Conservation (phyloP, 768 basidiomycete species). For the Holtermannia corniformis region DNA sequence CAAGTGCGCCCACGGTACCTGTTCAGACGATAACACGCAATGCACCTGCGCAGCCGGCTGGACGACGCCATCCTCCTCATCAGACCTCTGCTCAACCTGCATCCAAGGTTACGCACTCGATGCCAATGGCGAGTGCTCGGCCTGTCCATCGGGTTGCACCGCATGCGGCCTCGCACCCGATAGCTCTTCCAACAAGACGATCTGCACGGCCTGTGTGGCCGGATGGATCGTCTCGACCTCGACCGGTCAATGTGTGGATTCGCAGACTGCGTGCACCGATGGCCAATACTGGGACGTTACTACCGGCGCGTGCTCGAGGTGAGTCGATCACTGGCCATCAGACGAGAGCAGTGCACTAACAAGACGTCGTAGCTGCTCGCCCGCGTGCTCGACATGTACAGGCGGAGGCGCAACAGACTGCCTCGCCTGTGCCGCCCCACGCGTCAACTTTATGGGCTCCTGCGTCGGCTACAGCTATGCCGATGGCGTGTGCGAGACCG, state of each 20-base stretch:
- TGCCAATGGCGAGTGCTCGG: constrained; percentile 20
- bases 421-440: constrained; percentile 29
- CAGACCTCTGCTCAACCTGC: constrained; percentile 29
- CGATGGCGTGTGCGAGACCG: constrained; percentile 32
- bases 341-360: background rate
- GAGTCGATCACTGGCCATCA: constrained; percentile 3
- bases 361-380: constrained; percentile 33
- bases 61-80: constrained; percentile 5
- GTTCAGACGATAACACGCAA: constrained; percentile 6
- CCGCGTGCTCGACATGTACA: constrained; percentile 36
- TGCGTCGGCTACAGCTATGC: constrained; percentile 30
- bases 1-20: constrained; percentile 32
- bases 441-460: constrained; percentile 27
- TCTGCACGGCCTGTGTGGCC: constrained; percentile 16
- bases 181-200: constrained; percentile 10
- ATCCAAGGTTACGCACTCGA: constrained; percentile 26
- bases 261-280: constrained; percentile 15
- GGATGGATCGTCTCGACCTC: constrained; percentile 10
- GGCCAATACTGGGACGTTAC: constrained; percentile 28
- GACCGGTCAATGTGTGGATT: constrained; percentile 13
- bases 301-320: constrained; percentile 22
- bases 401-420: constrained; percentile 32
- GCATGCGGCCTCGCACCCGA: constrained; percentile 19
- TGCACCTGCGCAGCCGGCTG: constrained; percentile 37
- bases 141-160: constrained; percentile 33